Base-by-base conservation (phyloP, 2,329 filamentous ascomycete species). In the Colletotrichum sp. region DNA sequence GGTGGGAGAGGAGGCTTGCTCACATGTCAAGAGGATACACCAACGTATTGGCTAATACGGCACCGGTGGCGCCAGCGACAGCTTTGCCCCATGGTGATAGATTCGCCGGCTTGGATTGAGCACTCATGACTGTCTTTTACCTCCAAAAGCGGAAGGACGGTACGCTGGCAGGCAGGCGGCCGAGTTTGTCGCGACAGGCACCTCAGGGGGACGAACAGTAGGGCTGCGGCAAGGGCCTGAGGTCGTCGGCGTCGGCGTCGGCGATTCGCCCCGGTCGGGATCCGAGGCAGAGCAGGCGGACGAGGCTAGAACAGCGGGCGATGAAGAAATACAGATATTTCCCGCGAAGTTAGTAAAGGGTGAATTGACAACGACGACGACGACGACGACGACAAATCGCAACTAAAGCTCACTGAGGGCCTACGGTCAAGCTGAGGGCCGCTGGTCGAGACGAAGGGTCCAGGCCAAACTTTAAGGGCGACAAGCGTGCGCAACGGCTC, bases 1-100 rank as follows among this genome's bases (percentile, higher is more conserved):
- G 24, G 76, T 69, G 34, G 28, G 44, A 69, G 59, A 30, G n/a
- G 44, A 52, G 44, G 62, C 55, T 66, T 66, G 87, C 94, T 88
- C 89, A 98, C 96, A 99, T 96, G 86, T 99, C 97, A 77, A 99
- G 90, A 63, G 97, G 97, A 86, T 99, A 99, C 74, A 99, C 96
- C 78, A 98, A 88, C 60, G 96, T 95, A 88, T 99, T 99, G 75
- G 97, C 97, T 76, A 99, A 90, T 49, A 99, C 95, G 63, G 97
- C 97, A 77, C 97, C 97, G 24, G 95, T 95, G 69, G 97, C 95
- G 81, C 97, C 97, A 78, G 97, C 96, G 79, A 98, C 92, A 71
- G 97, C 97, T 83, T 94, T 93, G 71, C 96, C 96, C 96, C 96
- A 99, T 71, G 97, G 95, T 57, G 97, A 96, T 76, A 99, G 91